Percentiles rank a stretch among this genome's conserved stretches.
These are phyloP conservation scores for Arabidopsis thaliana DNA, from an alignment of 345 rosid genomes.

Conservation along the genomic window TAIR10.1 NC_003075.7:539001-539500, in stretches of 20 bases:
- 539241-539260: slow-evolving; percentile 47
- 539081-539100: slow-evolving; percentile 61
- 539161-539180: slow-evolving; percentile 51
- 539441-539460: slow-evolving; percentile 46
- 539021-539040: slow-evolving; percentile 62
- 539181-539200: slow-evolving; percentile 56
- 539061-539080: slow-evolving; percentile 52
- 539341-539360: slow-evolving; percentile 87
- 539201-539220: slow-evolving; percentile 53
- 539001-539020: slow-evolving; percentile 56
- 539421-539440: slow-evolving; percentile 37
- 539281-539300: slow-evolving; percentile 56
- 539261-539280: slow-evolving; percentile 53
- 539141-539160: slow-evolving; percentile 50
- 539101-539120: slow-evolving; percentile 44
- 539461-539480: slow-evolving; percentile 40
- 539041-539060: slow-evolving; percentile 70
- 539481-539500: slow-evolving; percentile 54
- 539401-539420: slow-evolving; percentile 34
- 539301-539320: slow-evolving; percentile 82
- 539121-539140: slow-evolving; percentile 49
- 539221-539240: slow-evolving; percentile 42
- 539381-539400: slow-evolving; percentile 41
- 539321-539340: slow-evolving; percentile 96
- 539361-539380: slow-evolving; percentile 56